Conservation (phyloP, 2,329 filamentous ascomycete species). For the Myriosclerotinia scirpicola region DNA sequence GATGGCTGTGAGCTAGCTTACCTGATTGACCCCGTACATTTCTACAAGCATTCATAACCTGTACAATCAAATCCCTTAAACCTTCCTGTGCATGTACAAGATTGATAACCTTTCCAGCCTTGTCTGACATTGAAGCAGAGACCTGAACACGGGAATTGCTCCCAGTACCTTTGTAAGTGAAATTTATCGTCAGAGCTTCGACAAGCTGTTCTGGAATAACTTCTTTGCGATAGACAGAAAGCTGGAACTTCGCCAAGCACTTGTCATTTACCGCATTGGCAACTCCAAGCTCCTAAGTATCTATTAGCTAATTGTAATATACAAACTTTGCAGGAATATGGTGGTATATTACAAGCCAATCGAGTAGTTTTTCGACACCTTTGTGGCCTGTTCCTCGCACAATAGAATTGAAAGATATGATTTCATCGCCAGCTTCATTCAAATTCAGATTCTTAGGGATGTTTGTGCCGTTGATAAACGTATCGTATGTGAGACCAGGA, state of each 20-base stretch:
- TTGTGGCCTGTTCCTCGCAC: conserved; percentile 22
- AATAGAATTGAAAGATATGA: conserved; percentile 14
- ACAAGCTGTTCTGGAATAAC: conserved; percentile 28
- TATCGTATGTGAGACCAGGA: background rate
- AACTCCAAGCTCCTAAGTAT: conserved; percentile 32
- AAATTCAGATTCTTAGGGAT: background rate
- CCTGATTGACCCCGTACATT: background rate
- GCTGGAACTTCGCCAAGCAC: conserved; percentile 33
- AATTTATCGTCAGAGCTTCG: conserved; percentile 34
- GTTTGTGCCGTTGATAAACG: conserved; percentile 18
- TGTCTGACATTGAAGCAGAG: conserved; percentile 11
- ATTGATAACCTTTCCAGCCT: background rate
- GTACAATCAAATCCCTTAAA: conserved; percentile 9
- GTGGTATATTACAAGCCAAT: conserved; percentile 31
- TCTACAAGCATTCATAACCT: conserved; percentile 10
- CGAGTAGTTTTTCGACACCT: conserved; percentile 34
- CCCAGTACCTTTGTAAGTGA: conserved; percentile 29
- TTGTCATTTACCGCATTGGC: conserved; percentile 31
- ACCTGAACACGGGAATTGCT: conserved; percentile 1
- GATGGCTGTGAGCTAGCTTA: background rate
- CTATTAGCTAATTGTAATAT: conserved; percentile 17
- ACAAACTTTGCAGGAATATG: background rate
- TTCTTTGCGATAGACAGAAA: conserved; percentile 32
- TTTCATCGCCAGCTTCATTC: conserved; percentile 11
- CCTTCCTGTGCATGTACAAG: conserved; percentile 23